Base-by-base conservation (phyloP, 2,329 filamentous ascomycete genomes). In the Capronia americana region DNA sequence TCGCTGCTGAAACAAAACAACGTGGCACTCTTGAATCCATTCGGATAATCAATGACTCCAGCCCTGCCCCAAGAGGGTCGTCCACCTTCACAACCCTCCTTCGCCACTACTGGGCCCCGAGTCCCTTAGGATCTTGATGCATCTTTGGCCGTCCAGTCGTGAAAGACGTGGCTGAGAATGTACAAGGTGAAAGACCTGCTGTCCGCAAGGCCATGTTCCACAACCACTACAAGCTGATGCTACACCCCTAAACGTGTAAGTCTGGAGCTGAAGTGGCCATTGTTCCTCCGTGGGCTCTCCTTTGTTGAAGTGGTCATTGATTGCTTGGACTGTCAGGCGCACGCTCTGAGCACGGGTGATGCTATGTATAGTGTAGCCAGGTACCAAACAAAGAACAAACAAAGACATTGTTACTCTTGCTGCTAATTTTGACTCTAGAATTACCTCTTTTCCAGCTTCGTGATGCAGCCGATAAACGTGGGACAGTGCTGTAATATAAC, bases 331-430 rank as follows among this genome's bases (percentile, higher is more conserved):
- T 11, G 10, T 55, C 53, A 34, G 17, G 12, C 10, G 53, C 8
- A n/a, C 17, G n/a, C 5, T n/a, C 28, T 23, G 28, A 34, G 11
- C 14, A 55, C 11, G 14, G 12, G 53, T 55, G 53, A 11, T 30
- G 26, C 7, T 53, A 28, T n/a, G 24, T 20, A 28, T 32, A 34
- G 26, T 20, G 28, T 55, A 34, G n/a, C 14, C 28, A 7, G 14
- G 28, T 17, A 4, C 53, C 53, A 30, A 55, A 55, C 53, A 55
- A 55, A 55, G 53, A 34, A 32, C 17, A 28, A 32, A 55, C 53
- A 55, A 55, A 28, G 12, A 32, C 14, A 55, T 55, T 55, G 53
- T 55, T 51, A 14, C 24, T 55, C 26, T n/a, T 30, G 53, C 8
- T 34, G 53, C 53, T 55, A 55, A 30, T 30, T 60, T 38, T 17